Percentiles rank a stretch among this genome's conserved stretches.
Conservation (phyloP, 129 eudicot species). For the Centaurea solstitialis region DNA sequence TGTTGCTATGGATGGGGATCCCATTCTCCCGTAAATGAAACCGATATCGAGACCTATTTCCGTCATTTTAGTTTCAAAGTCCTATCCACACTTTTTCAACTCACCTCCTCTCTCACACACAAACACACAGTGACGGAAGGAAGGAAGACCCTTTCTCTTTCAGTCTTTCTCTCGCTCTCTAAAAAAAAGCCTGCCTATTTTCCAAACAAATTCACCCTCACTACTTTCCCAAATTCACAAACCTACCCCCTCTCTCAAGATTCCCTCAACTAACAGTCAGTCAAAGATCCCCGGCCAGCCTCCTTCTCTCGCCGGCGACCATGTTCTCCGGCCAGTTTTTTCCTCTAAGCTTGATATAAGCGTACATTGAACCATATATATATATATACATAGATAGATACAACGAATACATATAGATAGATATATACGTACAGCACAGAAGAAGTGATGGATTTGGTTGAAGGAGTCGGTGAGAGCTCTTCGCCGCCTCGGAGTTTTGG, state of each 20-base stretch:
- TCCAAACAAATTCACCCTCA: too few relatives aligned
- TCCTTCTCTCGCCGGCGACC: conserved; percentile 6
- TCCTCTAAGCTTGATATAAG: background rate
- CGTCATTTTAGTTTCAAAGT: too few relatives aligned
- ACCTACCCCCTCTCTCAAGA: conserved; percentile 9
- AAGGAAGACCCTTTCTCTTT: too few relatives aligned
- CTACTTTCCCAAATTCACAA: conserved; percentile 1
- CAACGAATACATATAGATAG: background rate
- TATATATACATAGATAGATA: too few relatives aligned
- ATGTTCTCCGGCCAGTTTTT: conserved; percentile 19
- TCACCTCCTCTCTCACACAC: too few relatives aligned
- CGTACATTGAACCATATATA: conserved; percentile 2
- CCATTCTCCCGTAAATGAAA: too few relatives aligned
- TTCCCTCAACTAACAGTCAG: conserved; percentile 28
- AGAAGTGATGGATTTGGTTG: conserved; percentile 57
- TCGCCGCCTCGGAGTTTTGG: conserved; percentile 64
- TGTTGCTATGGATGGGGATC: too few relatives aligned
- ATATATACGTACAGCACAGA: conserved; percentile 11
- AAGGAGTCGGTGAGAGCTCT: conserved; percentile 77
- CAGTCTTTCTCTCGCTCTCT: too few relatives aligned
- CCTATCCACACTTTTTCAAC: too few relatives aligned
- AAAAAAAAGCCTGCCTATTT: too few relatives aligned
- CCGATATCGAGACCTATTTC: too few relatives aligned
- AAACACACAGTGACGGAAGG: too few relatives aligned
- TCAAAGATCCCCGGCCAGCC: conserved; percentile 31